Evolutionary conservation across 164 flowering plant genomes (phyloP), one percentile per base, ranked within the genome.

Genomic region (Saururus chinensis): DNA sequence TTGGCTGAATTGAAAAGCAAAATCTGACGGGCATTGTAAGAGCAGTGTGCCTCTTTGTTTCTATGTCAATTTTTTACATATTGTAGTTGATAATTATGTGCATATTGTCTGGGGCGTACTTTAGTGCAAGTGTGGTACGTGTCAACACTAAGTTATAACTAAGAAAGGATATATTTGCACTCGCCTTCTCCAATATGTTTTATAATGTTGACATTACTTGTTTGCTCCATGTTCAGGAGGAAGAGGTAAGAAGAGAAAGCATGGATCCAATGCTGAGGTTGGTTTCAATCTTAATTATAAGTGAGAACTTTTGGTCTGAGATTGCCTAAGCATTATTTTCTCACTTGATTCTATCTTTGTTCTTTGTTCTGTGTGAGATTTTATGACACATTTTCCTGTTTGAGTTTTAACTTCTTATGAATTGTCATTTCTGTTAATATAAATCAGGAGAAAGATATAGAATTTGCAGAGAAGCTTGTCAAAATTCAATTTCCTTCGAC

Each of bases 401-500:
- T 9, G n/a, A 20, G 17, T 73, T 48, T 4, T 71, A 51, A 70
- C 19, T 10, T 30, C 23, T 63, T 63, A 6, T 30, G 2, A 6
- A 21, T 65, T n/a, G n/a, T n/a, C n/a, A n/a, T n/a, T n/a, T n/a
- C n/a, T n/a, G n/a, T 24, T 55, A 11, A 14, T 5, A 23, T 24
- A 23, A 23, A 23, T 55, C 19, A 79, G 71, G 71, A 79, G 85
- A 86, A 85, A 79, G 88, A 81, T 68, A 81, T 76, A 56, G 62
- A 53, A 20, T 61, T 85, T n/a, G 57, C 69, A 12, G 91, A 84
- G 51, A 90, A 82, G 75, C 84, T 74, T 59, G 72, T 85, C 69
- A 90, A 90, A 84, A 80, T 93, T 56, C 96, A 82, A 71, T 83
- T 93, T 65, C 97, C 99, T 21, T 64, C 83, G n/a, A 73, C 81